Base-by-base conservation (phyloP, 2,329 filamentous ascomycete species). In the Paraphoma chrysanthemicola region DNA sequence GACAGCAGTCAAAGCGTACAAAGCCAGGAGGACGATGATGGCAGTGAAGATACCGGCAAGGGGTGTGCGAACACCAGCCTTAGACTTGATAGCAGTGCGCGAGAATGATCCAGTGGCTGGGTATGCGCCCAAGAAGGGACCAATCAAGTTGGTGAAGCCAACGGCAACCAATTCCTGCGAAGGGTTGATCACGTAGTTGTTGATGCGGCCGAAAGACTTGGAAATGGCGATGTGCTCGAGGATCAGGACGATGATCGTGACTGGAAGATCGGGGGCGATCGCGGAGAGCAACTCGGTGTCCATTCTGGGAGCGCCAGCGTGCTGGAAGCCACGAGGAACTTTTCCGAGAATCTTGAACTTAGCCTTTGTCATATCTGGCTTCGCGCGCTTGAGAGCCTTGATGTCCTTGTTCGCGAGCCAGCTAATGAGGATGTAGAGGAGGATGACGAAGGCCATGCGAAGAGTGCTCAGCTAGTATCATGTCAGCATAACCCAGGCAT, bases 171-270 rank as follows among this genome's bases (percentile, higher is more conserved):
- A 86, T 75, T 99, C 94, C 75, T 99, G 94, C 0, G 94, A 97
- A 0, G 95, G 93, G 67, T 97, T 89, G 73, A 99, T 97, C 14
- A 87, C 89, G 78, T 99, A 99, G 80, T 97, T 96, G 81, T 97
- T 98, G 68, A 97, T 86, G 56, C 94, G 87, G 9, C 95, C 95
- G 66, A 99, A 98, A 0, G 94, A 97, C 77, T 98, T 99, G 16
- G 93, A 92, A 61, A 98, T 97, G 46, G 94, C 93, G 68, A 98
- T 97, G 74, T 98, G 94, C 78, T 98, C 95, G 59, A 98, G 96
- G 36, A 98, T 83, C 54, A 98, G 83, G n/a, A 99, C 93, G 63
- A 98, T 96, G 50, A 97, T 88, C 0, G 90, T 89, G 7, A 91
- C 90, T 0, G 95, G 95, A 4, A 98, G 81, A 62, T 97, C 85